Evolutionary conservation across 139 green algal species (phyloP).

Genomic region (Pseudopediastrum boryanum): DNA sequence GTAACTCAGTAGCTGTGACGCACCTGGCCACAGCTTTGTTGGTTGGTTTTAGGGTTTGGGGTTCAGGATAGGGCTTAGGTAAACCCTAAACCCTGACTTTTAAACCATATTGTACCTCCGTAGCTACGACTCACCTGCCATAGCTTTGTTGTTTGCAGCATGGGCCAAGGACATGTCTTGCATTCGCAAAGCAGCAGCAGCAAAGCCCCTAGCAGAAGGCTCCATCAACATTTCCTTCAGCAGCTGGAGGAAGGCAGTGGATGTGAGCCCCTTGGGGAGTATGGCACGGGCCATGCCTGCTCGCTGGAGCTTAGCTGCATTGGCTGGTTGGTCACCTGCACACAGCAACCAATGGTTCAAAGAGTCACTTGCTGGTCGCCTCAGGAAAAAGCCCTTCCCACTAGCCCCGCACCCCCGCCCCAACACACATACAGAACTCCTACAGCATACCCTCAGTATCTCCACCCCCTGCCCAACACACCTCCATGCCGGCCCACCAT

Average conservation of each 20-base stretch:
- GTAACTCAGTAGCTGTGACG: no score
- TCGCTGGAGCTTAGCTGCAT: conserved; percentile 9
- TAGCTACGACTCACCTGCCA: no score
- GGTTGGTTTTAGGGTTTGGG: no score
- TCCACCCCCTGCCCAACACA: background rate
- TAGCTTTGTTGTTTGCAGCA: no score
- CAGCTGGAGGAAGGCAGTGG: background rate
- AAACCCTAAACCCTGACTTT: no score
- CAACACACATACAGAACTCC: no score
- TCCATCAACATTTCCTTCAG: conserved; percentile 5
- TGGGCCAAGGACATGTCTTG: no score
- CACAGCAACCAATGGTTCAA: background rate
- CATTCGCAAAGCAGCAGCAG: conserved; percentile 1
- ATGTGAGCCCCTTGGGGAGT: background rate
- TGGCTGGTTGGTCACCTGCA: conserved; percentile 21
- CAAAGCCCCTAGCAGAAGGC: background rate
- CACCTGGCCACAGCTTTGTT: no score
- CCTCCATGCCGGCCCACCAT: no score
- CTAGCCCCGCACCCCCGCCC: no score
- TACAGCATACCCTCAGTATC: background rate
- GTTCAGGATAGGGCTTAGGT: no score
- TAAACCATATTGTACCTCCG: no score
- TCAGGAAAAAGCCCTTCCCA: background rate
- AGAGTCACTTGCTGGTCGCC: background rate
- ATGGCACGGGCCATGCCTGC: conserved; percentile 10